Base-by-base conservation (phyloP, 2,329 filamentous ascomycete genomes). In the Dactylonectria macrodidyma region DNA sequence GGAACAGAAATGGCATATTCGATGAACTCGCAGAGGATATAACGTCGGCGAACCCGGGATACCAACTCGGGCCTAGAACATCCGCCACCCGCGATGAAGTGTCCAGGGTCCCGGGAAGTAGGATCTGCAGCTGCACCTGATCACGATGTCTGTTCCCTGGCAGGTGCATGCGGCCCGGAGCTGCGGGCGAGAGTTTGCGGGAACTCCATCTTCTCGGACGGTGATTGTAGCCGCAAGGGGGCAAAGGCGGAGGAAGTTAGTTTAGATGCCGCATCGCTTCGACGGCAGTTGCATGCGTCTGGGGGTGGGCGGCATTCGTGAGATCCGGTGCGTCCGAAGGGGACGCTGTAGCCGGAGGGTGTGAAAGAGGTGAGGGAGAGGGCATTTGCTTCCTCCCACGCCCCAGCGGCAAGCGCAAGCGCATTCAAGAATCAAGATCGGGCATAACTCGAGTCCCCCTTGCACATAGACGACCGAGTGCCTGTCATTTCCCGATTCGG, bases 181-280 rank as follows among this genome's bases (percentile, higher is more conserved):
- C 52, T 69, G 56, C 58, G 59, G 68, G 14, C 22, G 16, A 59
- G 16, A 33, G 46, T 38, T 44, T 41, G 59, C 56, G 44, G 12
- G 14, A 14, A 30, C 24, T 24, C 36, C 19, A 2, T 33, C 38
- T 48, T 59, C 50, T 9, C 4, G 44, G 6, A 50, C 19, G 66
- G 73, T 22, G 51, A 68, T 66, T 75, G 64, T 47, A 73, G 59
- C 69, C 73, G 72, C 59, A 44, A 64, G 56, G 58, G 55, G 66
- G 9, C 22, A 16, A 44, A n/a, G 14, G 41, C 16, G 6, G 41
- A 44, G 41, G 41, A 44, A 44, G 41, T 44, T n/a, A n/a, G n/a
- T n/a, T 44, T 16, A 50, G 11, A 4, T 41, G 14, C 48, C 38
- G 22, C 12, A 22, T 51, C 9, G 48, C 22, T 9, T 36, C 34